These are phyloP conservation scores for Coniochaeta ligniaria DNA, from an alignment of 2,329 filamentous ascomycete species.

Conservation along the genomic window DNA sequence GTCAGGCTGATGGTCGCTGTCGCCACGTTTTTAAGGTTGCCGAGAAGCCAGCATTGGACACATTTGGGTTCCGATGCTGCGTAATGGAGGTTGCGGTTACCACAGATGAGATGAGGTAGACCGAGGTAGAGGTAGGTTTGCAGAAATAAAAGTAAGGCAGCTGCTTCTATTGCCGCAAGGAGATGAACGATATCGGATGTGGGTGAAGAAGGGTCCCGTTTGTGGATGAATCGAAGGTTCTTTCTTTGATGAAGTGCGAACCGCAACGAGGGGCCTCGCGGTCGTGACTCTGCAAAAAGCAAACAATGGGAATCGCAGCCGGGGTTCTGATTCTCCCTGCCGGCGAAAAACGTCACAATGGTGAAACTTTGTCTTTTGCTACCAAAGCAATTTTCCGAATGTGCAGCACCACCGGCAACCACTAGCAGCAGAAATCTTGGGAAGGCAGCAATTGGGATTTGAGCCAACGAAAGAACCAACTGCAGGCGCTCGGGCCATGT, in stretches of 20 bases:
- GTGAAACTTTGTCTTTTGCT: background rate
- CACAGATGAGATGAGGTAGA: background rate
- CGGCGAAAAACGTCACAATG: background rate
- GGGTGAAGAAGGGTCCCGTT: background rate
- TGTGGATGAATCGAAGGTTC: background rate
- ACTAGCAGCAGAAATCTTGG: background rate
- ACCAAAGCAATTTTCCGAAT: background rate
- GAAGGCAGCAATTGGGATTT: constrained; percentile 2
- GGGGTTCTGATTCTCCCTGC: background rate
- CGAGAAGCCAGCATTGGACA: background rate
- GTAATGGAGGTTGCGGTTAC: background rate
- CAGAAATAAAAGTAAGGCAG: background rate
- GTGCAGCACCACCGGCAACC: background rate
- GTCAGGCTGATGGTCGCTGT: background rate
- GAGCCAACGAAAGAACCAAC: background rate
- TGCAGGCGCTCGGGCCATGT: constrained; percentile 1
- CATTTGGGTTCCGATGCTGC: background rate
- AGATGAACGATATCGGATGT: background rate
- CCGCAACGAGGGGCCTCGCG: background rate
- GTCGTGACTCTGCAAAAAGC: background rate
- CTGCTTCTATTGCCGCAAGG: background rate
- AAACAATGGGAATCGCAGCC: background rate
- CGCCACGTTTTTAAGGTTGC: background rate
- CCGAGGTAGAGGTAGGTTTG: too few species aligned
- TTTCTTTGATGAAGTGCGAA: background rate